Conservation (phyloP, 2,329 filamentous ascomycete species). For the Fusarium oligoseptatum region DNA sequence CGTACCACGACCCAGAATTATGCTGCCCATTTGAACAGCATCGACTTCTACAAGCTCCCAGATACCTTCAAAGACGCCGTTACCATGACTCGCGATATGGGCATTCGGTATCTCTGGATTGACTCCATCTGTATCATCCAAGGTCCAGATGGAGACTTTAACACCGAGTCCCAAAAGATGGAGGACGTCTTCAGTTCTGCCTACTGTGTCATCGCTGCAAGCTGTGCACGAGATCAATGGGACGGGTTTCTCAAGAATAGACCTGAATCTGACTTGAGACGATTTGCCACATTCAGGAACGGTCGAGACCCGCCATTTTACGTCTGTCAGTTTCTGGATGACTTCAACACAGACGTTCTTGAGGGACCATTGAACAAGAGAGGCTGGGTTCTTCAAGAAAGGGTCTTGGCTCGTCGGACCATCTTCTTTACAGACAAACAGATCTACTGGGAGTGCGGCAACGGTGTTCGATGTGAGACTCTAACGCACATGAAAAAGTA, state of each 20-base stretch:
- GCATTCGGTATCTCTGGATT: constrained; percentile 28
- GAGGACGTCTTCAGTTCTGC: constrained; percentile 22
- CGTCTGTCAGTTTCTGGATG: constrained; percentile 1
- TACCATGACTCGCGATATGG: constrained; percentile 7
- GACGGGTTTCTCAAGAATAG: constrained; percentile 10
- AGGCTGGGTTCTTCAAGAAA: constrained; percentile 17
- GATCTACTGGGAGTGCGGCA: constrained; percentile 17
- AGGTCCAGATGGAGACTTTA: constrained; percentile 17
- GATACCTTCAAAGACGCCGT: constrained; percentile 25
- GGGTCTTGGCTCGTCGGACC: constrained; percentile 4
- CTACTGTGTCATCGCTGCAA: constrained; percentile 35
- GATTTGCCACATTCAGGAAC: neutral
- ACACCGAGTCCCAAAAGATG: constrained; percentile 20
- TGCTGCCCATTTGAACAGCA: neutral
- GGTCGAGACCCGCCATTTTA: neutral
- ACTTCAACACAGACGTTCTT: constrained; percentile 6
- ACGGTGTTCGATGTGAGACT: constrained; percentile 15
- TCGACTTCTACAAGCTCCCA: constrained; percentile 6
- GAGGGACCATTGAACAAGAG: neutral
- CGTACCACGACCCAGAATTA: neutral
- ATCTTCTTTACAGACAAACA: constrained; percentile 12
- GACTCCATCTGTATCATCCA: constrained; percentile 34
- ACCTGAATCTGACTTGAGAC: neutral
- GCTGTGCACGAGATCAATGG: neutral
- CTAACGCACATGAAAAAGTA: constrained; percentile 15